Base-by-base conservation (phyloP, 2,329 filamentous ascomycete genomes). In the Paradendryphiella salina region DNA sequence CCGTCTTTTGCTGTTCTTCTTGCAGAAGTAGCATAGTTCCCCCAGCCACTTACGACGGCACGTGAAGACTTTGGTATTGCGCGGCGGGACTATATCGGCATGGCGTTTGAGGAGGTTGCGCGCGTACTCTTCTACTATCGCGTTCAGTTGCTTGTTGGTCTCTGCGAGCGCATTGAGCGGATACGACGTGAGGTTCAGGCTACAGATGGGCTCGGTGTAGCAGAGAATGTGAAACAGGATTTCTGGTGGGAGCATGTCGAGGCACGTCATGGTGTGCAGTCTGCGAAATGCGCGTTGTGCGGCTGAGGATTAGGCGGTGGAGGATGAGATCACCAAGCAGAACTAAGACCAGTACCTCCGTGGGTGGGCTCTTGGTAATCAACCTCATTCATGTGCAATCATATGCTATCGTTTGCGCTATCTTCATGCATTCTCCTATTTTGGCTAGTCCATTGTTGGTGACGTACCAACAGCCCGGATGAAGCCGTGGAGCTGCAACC, bases 121-220 rank as follows among this genome's bases (percentile, higher is more conserved):
- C 21, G 63, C 51, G 51, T 70, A 70, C 42, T 67, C 68, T 52
- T 72, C 69, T 7, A 64, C 60, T 3, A 62, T 42, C 13, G 57
- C 44, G 32, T 60, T 42, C 11, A 72, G 59, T 3, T 65, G 56
- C 15, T 57, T 60, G 50, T 49, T 64, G 18, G 63, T 61, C 23
- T 48, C 61, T 0, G 69, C 63, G 44, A 69, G 46, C 10, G 52
- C 50, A 38, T 65, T 64, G 34, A 70, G 60, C 0, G 62, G 59
- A 35, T 66, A 64, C 1, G 38, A 20, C 0, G 28, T 13, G 9
- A 38, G 18, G 3, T 43, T 41, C 1, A 28, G 50, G 14, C 51
- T 43, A 21, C 49, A 29, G 17, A 57, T 60, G 1, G 60, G 46
- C 3, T 60, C 54, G 0, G 48, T 50, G 21, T 53, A 68, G 32